Base-by-base conservation (phyloP, 1,139 yeast species). In the Magnusiomyces suaveolens region DNA sequence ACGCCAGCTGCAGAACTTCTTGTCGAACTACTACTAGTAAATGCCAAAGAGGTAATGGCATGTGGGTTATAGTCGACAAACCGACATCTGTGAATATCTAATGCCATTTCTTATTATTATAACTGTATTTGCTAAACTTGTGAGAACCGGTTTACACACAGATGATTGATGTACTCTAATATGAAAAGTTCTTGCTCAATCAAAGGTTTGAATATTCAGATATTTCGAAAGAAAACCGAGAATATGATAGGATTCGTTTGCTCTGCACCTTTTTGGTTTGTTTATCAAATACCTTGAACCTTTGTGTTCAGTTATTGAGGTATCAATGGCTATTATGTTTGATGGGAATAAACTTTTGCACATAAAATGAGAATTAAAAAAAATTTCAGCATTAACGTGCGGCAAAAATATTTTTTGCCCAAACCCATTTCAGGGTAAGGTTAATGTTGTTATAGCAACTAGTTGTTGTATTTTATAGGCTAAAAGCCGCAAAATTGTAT, bases 11-110 rank as follows among this genome's bases (percentile, higher is more conserved):
- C 83, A 0, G 85, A 77, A 48, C 66, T 67, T 50, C 74, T 70
- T n/a, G 70, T 64, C 10, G 75, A 67, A 0, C 87, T 78, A n/a
- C 70, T 67, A 63, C 84, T 87, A 26, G 95, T 86, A 67, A 90
- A 92, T 1, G 90, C 84, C 55, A 87, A 70, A 1, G 95, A 80
- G 0, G 97, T 87, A 58, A 92, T 83, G 21, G 90, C 81, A 56
- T 86, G 90, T 8, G 97, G 95, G 21, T 84, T 80, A 63, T 82
- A 87, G 69, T 90, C 96, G 69, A 90, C 90, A 71, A 92, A 92
- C 56, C 97, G 78, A 68, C 96, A 87, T 67, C 97, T 81, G 69
- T 92, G 97, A 62, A 92, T 79, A 67, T 85, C 84, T 86, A 85
- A 43, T 20, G 59, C 50, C 56, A 56, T 54, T 14, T 23, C 53